These are phyloP conservation scores for Chimonanthus praecox DNA, from an alignment of 164 flowering plant species.

Conservation along the genomic window DNA sequence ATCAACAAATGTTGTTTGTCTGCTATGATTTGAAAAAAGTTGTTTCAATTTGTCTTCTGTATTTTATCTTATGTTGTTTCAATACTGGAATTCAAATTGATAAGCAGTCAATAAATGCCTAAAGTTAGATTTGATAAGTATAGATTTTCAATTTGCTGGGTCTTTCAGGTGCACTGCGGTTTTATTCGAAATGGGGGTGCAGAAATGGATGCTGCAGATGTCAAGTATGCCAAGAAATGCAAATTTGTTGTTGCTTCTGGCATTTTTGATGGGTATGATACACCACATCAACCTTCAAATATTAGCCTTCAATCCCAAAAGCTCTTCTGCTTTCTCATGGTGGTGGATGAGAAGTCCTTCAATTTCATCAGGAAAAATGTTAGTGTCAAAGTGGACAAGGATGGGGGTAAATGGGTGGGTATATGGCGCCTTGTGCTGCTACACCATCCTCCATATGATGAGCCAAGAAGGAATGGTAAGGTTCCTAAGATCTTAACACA, in stretches of 20 bases:
- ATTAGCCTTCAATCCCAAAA: constrained; percentile 65
- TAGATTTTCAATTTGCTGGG: neutral
- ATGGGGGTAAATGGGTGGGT: constrained; percentile 87
- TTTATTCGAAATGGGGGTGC: constrained; percentile 84
- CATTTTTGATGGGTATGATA: constrained; percentile 96
- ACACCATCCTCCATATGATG: constrained; percentile 84
- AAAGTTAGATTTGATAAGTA: neutral
- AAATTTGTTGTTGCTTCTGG: constrained; percentile 93
- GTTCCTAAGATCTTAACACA: constrained; percentile 95
- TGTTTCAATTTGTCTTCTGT: neutral
- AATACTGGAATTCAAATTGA: neutral
- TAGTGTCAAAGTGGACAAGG: constrained; percentile 51
- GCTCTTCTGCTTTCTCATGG: constrained; percentile 97
- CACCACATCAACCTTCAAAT: constrained; percentile 91
- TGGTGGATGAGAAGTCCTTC: constrained; percentile 79
- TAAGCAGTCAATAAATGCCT: neutral
- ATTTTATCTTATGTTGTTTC: neutral
- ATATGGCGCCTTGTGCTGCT: constrained; percentile 83
- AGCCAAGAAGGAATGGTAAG: constrained; percentile 95
- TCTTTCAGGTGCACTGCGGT: constrained; percentile 89
- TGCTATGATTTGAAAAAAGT: too few relatives aligned
- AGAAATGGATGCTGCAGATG: constrained; percentile 65
- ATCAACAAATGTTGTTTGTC: too few relatives aligned
- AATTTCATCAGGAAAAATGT: constrained; percentile 62
- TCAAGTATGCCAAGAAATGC: constrained; percentile 68